These are phyloP conservation scores for Chalaropsis ovoidea DNA, from an alignment of 2,329 filamentous ascomycete species.

Conservation along the genomic window DNA sequence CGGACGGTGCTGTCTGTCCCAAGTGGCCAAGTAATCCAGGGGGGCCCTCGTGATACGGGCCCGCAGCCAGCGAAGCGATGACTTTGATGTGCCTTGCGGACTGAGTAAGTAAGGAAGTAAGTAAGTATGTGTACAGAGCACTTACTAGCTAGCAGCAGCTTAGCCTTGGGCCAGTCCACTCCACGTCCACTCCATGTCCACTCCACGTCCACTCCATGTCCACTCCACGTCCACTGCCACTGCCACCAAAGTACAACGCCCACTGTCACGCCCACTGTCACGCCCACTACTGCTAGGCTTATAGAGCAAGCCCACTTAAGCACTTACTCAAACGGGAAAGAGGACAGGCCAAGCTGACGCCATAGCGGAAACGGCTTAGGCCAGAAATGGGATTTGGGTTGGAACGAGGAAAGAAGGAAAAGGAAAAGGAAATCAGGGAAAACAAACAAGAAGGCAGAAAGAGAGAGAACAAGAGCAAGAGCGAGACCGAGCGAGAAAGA, in stretches of 20 bases:
- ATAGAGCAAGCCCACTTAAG: no score
- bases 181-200: not conserved
- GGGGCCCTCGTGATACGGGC: not conserved
- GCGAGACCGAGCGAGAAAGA: no score
- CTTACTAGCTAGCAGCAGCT: no score
- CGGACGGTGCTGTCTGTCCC: no score
- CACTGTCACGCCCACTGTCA: no score
- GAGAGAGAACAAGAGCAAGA: not conserved
- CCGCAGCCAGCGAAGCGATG: not conserved
- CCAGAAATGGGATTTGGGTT: constrained; percentile 4
- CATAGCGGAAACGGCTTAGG: not conserved
- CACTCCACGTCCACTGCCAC: no score
- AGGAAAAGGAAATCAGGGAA: not conserved
- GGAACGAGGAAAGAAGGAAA: not conserved
- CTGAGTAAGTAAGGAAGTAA: no score
- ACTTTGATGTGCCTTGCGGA: not conserved
- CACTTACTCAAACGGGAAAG: not conserved
- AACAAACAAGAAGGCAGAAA: not conserved
- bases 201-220: not conserved
- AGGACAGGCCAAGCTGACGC: not conserved
- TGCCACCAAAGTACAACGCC: no score
- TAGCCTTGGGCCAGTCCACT: not conserved
- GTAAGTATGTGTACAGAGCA: no score
- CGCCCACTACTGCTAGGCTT: no score
- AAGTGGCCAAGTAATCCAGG: not conserved